Evolutionary conservation across 495 filamentous ascomycete species (phyloP), one percentile per base, ranked within the genome.

Genomic region (Saxispiralis lemnorum): DNA sequence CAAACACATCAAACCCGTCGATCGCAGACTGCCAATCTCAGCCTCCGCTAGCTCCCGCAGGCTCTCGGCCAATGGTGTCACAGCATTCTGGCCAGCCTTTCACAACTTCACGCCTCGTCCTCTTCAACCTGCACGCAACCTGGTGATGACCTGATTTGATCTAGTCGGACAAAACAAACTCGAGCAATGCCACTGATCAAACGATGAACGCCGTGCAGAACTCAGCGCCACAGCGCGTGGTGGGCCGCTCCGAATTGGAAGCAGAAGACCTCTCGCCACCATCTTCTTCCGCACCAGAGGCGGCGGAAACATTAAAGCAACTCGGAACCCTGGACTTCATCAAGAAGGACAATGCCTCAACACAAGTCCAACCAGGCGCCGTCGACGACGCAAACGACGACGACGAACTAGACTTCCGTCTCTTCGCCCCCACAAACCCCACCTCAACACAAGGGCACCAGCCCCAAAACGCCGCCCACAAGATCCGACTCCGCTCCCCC

Each of bases 401-500:
- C 6, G 46, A 44, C 7, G 13, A 37, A 10, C 31, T 49, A 2
- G 46, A 49, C 15, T 49, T 49, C 41, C 40, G 37, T 2, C 46
- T 49, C 7, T 49, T 49, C 41, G 40, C 46, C 30, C 19, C 40
- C 24, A 4, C n/a, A 5, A 39, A 38, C 11, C 43, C 43, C 12
- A 16, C 41, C n/a, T 18, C 10, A 6, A 19, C 21, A 18, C 1
- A 18, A 3, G 35, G 14, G 10, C 15, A 11, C 12, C 24, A 28
- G 24, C 30, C 37, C 5, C 12, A 9, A 1, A 9, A 28, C 24
- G 13, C 21, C 13, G 32, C 18, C 20, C 37, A 33, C 40, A 44
- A 44, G 35, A 49, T 49, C 24, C 21, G 46, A 6, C 34, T 49
- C n/a, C 33, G 41, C 6, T 49, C 46, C 6, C 46, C 46, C 4